Percentiles rank a stretch among this genome's conserved stretches.
These are phyloP conservation scores for Mycotypha africana DNA, from an alignment of 371 early-diverging fungal species.

Conservation along the genomic window DNA sequence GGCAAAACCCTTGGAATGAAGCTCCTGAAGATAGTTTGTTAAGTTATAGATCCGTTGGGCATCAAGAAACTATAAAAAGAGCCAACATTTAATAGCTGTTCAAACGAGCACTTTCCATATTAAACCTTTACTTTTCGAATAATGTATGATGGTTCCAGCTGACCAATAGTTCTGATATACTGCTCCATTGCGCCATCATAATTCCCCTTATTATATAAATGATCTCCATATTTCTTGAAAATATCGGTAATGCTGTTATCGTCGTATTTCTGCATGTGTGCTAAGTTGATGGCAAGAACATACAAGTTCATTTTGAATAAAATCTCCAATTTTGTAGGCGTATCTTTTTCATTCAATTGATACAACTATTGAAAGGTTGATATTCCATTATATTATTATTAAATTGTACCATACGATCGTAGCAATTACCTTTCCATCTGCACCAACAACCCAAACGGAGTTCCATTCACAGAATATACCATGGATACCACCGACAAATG, in stretches of 20 bases:
- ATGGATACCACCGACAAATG: slow-evolving; percentile 64
- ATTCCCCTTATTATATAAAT: slow-evolving; percentile 75
- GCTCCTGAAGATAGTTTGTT: slow-evolving; percentile 82
- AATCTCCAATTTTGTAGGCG: slow-evolving; percentile 80
- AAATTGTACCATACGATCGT: not conserved
- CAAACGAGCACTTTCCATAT: not conserved
- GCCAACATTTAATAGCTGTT: not conserved
- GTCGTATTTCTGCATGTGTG: slow-evolving; percentile 69
- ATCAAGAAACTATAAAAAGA: slow-evolving; percentile 66
- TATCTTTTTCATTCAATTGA: slow-evolving; percentile 82
- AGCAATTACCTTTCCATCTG: slow-evolving; percentile 72
- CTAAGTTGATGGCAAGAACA: slow-evolving; percentile 78
- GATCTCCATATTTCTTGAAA: slow-evolving; percentile 90
- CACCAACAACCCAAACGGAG: slow-evolving; percentile 81
- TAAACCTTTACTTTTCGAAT: slow-evolving; percentile 70
- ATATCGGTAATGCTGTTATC: slow-evolving; percentile 80
- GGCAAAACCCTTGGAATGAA: slow-evolving; percentile 81
- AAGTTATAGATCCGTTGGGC: slow-evolving; percentile 89
- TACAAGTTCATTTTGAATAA: slow-evolving; percentile 86
- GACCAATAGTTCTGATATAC: slow-evolving; percentile 86
- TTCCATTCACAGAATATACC: slow-evolving; percentile 84
- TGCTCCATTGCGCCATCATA: slow-evolving; percentile 90
- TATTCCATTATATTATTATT: too few species aligned
- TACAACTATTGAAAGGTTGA: slow-evolving; percentile 54
- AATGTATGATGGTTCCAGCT: slow-evolving; percentile 93